Evolutionary conservation across 331 rosid genomes (phyloP).

Genomic region (Dryas integrifolia): DNA sequence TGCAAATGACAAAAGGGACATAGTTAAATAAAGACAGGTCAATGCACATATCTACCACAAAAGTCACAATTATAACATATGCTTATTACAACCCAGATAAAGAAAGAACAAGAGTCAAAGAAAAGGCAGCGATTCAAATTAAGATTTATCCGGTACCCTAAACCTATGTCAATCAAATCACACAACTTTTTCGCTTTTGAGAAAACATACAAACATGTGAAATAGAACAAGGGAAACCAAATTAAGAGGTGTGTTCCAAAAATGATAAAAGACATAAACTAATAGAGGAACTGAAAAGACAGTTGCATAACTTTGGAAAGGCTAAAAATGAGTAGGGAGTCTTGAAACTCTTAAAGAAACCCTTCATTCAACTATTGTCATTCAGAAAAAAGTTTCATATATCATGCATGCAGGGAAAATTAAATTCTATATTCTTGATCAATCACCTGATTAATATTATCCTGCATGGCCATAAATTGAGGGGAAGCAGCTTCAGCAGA

Average conservation of each 20-base stretch:
- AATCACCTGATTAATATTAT: constrained; percentile 71
- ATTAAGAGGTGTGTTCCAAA: neutral
- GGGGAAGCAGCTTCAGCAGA: constrained; percentile 50
- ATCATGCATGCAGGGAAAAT: neutral
- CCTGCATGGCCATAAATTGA: constrained; percentile 76
- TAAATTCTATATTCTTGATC: constrained; percentile 2
- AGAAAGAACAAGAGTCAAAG: no score
- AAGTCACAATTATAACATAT: neutral
- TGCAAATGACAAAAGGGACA: constrained; percentile 17
- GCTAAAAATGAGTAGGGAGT: neutral
- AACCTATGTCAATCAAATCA: neutral
- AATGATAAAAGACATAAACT: neutral
- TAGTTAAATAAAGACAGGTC: constrained; percentile 11
- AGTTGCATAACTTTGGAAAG: neutral
- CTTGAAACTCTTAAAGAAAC: neutral
- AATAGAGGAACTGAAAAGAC: neutral
- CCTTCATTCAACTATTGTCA: neutral
- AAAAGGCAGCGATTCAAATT: no score
- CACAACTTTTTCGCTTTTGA: neutral
- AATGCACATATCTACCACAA: neutral
- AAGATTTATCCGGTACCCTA: no score
- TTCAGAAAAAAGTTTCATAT: neutral
- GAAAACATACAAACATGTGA: neutral
- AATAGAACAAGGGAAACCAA: neutral
- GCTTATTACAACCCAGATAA: no score